Conservation (phyloP, 208 protist species). For the Leishmania arabica region DNA sequence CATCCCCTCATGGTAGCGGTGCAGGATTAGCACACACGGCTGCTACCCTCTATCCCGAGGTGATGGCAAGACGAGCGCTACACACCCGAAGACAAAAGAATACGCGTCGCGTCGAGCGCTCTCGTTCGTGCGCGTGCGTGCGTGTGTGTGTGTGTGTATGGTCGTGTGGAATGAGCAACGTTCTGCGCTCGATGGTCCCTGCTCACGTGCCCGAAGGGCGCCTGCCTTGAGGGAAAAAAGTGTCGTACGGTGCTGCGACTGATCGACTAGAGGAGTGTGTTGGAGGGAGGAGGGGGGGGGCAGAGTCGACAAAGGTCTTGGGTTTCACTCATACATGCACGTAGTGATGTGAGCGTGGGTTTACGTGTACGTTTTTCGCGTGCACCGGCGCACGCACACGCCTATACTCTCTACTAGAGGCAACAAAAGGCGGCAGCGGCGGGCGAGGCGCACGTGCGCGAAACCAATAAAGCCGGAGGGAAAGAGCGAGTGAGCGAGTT, state of each 20-base stretch:
- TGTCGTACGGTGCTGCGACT: neutral
- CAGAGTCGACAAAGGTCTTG: neutral
- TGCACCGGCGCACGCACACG: neutral
- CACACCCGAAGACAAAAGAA: neutral
- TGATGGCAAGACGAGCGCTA: neutral
- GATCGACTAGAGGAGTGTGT: neutral
- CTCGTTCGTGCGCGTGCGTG: neutral
- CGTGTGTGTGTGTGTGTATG: neutral
- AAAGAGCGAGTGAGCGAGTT: neutral
- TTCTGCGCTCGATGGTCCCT: neutral
- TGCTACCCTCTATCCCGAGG: neutral
- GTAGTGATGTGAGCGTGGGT: neutral
- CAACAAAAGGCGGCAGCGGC: neutral
- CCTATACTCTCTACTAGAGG: neutral
- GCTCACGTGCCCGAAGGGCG: neutral
- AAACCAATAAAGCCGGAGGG: neutral
- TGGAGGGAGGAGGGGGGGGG: neutral
- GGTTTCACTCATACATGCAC: neutral
- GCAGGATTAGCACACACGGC: neutral
- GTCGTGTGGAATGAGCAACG: neutral
- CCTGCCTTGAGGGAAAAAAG: neutral
- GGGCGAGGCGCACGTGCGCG: neutral
- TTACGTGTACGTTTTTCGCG: neutral
- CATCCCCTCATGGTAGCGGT: neutral
- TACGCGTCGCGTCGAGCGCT: neutral